Evolutionary conservation across 1,284 basidiomycete genomes (phyloP).

Genomic region (Rhodotorula sp.): DNA sequence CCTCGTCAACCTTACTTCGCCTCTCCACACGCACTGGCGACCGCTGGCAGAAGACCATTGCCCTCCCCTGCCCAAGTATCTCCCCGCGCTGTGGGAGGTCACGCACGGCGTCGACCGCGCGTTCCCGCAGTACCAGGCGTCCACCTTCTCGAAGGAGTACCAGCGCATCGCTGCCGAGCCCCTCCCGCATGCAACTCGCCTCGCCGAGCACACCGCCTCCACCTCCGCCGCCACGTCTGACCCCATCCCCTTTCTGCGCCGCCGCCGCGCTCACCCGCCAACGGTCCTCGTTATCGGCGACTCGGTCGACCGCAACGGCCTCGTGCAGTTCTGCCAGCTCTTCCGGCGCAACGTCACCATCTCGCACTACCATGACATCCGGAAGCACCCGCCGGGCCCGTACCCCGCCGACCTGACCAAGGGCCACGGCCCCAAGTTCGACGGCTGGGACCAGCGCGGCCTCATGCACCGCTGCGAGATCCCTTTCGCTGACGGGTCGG

Average conservation of each 20-base stretch:
- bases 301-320: conserved; percentile 42
- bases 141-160: conserved; percentile 31
- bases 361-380: conserved; percentile 38
- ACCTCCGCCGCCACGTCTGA: not conserved
- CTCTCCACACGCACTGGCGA: conserved; percentile 38
- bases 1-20: conserved; percentile 39
- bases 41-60: conserved; percentile 30
- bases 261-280: conserved; percentile 20
- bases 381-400: conserved; percentile 23
- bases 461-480: conserved; percentile 41
- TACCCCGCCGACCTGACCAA: conserved; percentile 30
- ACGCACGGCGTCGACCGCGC: conserved; percentile 26
- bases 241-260: conserved; percentile 37
- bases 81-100: conserved; percentile 39
- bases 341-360: conserved; percentile 38
- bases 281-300: conserved; percentile 41
- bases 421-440: conserved; percentile 37
- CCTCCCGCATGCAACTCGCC: not conserved
- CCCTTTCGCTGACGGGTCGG: conserved; percentile 22
- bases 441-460: conserved; percentile 42
- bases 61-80: conserved; percentile 35
- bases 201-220: not conserved
- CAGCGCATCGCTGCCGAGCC: conserved; percentile 26
- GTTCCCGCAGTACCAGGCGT: conserved; percentile 19
- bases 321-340: conserved; percentile 42